Evolutionary conservation across 495 filamentous ascomycete genomes (phyloP), one percentile per base, ranked within the genome.

Genomic region (Xylaria sp.): DNA sequence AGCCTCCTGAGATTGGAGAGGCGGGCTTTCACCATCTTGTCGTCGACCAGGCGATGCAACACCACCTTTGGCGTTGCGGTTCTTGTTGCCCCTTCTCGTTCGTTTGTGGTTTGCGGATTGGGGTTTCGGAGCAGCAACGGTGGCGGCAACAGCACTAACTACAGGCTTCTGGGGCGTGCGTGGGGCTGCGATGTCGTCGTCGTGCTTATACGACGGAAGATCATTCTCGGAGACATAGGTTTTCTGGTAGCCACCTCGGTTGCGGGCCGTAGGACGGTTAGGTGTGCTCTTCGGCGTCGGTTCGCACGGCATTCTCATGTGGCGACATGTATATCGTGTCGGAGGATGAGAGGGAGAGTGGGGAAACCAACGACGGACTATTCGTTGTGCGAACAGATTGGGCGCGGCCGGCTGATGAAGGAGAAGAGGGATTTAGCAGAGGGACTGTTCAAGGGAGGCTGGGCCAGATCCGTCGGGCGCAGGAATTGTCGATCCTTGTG

Each of bases 171-270:
- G 75, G 0, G 84, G 84, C 0, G 84, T 85, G 21, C 74, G 76
- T 17, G 82, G 83, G 19, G 71, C 72, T 9, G 41, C 74, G 65
- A 40, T 66, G 71, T 35, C 68, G 31, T 37, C 53, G 37, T 43
- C 21, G n/a, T n/a, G n/a, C 57, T 71, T 74, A 26, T 79, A 72
- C 31, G 68, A 72, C 2, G 80, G 75, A 72, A 84, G 73, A 67
- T 86, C 84, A 68, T 80, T 86, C 72, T 86, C 84, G 48, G 84
- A 86, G 53, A 81, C 83, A 74, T 86, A 85, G 12, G 74, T 80
- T 68, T 80, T 85, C 61, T 76, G 78, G 14, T 80, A 76, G 11
- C 78, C 75, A 41, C 80, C 79, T 31, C 78, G 72, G 21, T 71
- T 70, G 41, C 76, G 78, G 37, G 80, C 76, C 65, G 82, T 80